Percentiles rank a stretch among this genome's conserved stretches.
These are phyloP conservation scores for Astragalus glycyphyllos DNA, from an alignment of 306 rosid species.

Conservation along the genomic window DNA sequence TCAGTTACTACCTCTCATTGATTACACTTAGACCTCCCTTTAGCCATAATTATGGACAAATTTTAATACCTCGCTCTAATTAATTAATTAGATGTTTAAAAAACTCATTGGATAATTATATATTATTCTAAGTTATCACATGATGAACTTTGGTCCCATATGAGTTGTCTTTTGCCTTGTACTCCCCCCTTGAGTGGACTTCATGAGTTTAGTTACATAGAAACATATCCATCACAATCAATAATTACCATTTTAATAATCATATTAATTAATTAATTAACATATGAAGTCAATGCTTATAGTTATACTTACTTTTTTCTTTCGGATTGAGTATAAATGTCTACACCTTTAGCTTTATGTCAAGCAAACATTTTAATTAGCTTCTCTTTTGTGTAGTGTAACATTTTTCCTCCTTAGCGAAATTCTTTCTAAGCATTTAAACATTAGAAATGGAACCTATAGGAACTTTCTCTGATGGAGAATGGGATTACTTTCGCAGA, in stretches of 20 bases:
- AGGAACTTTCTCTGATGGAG: constrained; percentile 72
- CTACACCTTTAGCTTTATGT: constrained; percentile 25
- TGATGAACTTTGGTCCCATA: constrained; percentile 53
- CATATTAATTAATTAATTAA: constrained; percentile 10
- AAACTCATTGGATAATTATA: constrained; percentile 36
- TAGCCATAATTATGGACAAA: neutral
- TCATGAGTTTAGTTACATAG: constrained; percentile 62
- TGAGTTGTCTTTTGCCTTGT: constrained; percentile 68
- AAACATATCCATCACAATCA: constrained; percentile 60
- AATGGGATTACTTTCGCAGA: constrained; percentile 64
- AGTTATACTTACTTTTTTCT: constrained; percentile 40
- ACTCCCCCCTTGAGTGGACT: constrained; percentile 60
- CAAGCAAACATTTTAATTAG: constrained; percentile 46
- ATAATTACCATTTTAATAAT: constrained; percentile 55
- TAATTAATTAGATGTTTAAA: constrained; percentile 35
- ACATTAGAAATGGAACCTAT: constrained; percentile 64
- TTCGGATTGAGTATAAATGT: constrained; percentile 45
- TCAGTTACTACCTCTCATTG: constrained; percentile 47
- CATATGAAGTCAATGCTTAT: constrained; percentile 60
- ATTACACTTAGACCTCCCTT: constrained; percentile 46
- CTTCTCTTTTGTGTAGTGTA: constrained; percentile 29
- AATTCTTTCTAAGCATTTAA: neutral
- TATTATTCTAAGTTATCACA: constrained; percentile 53
- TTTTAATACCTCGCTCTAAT: constrained; percentile 28
- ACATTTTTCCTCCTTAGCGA: neutral